Conservation (phyloP, 2,329 filamentous ascomycete species). For the Cryphonectria radicalis region DNA sequence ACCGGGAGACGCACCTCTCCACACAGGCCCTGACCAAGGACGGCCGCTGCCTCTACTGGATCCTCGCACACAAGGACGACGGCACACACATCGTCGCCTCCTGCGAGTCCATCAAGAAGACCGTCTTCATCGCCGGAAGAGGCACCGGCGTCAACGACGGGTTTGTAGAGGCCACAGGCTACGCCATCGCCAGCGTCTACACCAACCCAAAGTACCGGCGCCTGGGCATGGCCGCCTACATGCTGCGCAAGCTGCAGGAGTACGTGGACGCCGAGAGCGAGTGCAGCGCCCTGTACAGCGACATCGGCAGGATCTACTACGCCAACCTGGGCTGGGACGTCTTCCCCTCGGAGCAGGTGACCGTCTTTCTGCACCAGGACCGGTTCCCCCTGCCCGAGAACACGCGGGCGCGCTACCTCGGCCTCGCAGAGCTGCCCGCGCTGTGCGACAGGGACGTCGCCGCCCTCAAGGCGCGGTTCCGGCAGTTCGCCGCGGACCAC, state of each 20-base stretch:
- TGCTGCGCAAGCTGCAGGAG: conserved; percentile 40
- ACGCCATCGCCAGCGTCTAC: conserved; percentile 42
- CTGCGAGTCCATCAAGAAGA: conserved; percentile 38
- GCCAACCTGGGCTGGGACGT: conserved; percentile 41
- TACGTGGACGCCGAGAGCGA: conserved; percentile 41
- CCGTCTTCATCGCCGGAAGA: conserved; percentile 35
- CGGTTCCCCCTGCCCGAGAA: conserved; percentile 32
- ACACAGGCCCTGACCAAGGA: conserved; percentile 35
- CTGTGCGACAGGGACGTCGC: conserved; percentile 37
- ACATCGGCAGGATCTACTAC: conserved; percentile 40
- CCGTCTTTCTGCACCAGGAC: conserved; percentile 36
- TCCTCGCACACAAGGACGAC: conserved; percentile 37
- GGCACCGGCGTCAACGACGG: conserved; percentile 32
- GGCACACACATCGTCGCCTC: conserved; percentile 40
- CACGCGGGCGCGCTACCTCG: conserved; percentile 33
- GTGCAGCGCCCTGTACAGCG: conserved; percentile 44
- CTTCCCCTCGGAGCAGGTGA: conserved; percentile 39
- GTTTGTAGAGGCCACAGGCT: conserved; percentile 36
- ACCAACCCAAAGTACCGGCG: conserved; percentile 41
- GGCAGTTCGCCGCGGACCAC: conserved; percentile 31
- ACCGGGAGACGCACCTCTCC: conserved; percentile 36
- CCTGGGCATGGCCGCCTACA: conserved; percentile 42
- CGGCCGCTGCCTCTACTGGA: conserved; percentile 38
- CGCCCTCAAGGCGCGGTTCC: conserved; percentile 35
- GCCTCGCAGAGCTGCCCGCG: conserved; percentile 32